Evolutionary conservation across 2,329 filamentous ascomycete species (phyloP), one percentile per base, ranked within the genome.

Genomic region (Thielaviopsis cerberus): DNA sequence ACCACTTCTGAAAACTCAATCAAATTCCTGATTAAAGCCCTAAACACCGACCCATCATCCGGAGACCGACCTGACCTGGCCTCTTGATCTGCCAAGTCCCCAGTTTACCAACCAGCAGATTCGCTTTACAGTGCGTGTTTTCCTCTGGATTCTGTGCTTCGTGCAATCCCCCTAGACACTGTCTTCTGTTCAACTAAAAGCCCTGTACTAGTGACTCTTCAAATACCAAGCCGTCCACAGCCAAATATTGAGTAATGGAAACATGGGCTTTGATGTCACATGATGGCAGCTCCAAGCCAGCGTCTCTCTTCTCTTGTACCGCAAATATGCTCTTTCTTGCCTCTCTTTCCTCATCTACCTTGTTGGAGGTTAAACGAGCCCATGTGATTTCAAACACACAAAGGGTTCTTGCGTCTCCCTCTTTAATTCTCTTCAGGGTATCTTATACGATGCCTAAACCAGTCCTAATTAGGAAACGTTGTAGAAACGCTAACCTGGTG

Each of bases 401-500:
- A 41, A 41, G 34, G 34, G 34, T 41, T 41, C 34, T n/a, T n/a
- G 11, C 2, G 15, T 41, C 15, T 41, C 15, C 34, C 34, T 41
- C 34, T 41, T n/a, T n/a, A 2, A 23, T 51, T 15, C 23, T 30
- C 17, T 41, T 48, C 30, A 51, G 55, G 13, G 51, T 53, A 17
- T 53, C 51, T 53, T 53, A 27, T 25, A 53, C 25, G 25, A 26
- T 53, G 30, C 34, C 15, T n/a, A n/a, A n/a, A 17, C 34, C 34
- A 41, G 13, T 57, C 55, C 55, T 25, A 57, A 57, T 34, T 24
- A 57, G 50, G 50, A 57, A 57, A 51, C 15, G 7, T n/a, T 27
- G 26, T 57, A 53, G 27, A 52, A 53, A 41, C 34, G 34, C 34
- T 41, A 17, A 41, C 15, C 34, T 41, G 34, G 34, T 41, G n/a